Evolutionary conservation across 352 stramenopile genomes (phyloP).

Genomic region (Globisporangium splendens): DNA sequence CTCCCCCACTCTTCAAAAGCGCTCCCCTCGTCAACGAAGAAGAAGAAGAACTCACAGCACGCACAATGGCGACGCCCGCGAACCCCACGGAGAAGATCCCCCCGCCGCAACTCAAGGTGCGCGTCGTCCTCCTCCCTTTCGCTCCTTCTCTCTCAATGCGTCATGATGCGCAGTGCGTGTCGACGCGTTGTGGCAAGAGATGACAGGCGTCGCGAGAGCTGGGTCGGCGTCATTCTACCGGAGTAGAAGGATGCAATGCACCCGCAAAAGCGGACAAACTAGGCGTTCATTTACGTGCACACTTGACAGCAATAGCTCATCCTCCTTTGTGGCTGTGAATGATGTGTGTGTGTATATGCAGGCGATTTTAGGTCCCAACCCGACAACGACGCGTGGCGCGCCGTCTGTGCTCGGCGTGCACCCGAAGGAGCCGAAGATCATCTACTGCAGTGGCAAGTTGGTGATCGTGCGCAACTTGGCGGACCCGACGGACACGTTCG

Average conservation of each 20-base stretch:
- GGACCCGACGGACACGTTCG: conserved; percentile 84
- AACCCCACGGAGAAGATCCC: conserved; percentile 71
- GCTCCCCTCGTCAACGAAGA: conserved; percentile 6
- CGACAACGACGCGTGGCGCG: conserved; percentile 66
- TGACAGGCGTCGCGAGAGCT: too few relatives aligned
- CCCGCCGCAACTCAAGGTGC: conserved; percentile 43
- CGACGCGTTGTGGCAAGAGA: too few relatives aligned
- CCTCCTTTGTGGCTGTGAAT: neutral
- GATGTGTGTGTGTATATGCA: conserved; percentile 14
- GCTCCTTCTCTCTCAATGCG: neutral
- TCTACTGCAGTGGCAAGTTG: conserved; percentile 91
- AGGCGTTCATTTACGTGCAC: too few relatives aligned
- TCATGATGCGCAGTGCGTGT: too few relatives aligned
- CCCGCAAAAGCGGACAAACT: too few relatives aligned
- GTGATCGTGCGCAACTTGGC: conserved; percentile 88
- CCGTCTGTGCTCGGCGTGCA: conserved; percentile 70
- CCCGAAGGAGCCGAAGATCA: conserved; percentile 86
- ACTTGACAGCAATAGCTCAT: too few relatives aligned
- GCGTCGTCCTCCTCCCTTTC: neutral
- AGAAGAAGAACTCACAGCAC: conserved; percentile 2
- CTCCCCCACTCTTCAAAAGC: conserved; percentile 5
- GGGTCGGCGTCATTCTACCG: too few relatives aligned
- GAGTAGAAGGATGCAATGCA: too few relatives aligned
- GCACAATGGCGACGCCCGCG: conserved; percentile 40
- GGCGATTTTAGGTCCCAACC: conserved; percentile 63